Evolutionary conservation across 164 flowering plant species (phyloP).

Genomic region (Chimonanthus salicifolius): DNA sequence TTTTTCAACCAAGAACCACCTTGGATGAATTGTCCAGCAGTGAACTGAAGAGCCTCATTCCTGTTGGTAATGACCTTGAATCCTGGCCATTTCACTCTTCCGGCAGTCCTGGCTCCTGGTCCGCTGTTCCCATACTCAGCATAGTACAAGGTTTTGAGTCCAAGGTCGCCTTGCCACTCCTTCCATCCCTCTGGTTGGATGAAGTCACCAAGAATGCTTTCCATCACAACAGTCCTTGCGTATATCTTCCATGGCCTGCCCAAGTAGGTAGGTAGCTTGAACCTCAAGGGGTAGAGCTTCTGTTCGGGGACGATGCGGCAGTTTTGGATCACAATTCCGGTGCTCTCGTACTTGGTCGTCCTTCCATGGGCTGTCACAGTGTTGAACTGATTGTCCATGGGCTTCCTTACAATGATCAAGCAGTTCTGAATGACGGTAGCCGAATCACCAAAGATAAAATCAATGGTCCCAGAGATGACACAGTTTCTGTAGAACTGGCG

Average conservation of each 20-base stretch:
- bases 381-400: constrained; percentile 37
- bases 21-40: constrained; percentile 25
- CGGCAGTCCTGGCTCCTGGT: constrained; percentile 23
- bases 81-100: constrained; percentile 32
- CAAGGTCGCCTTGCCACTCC: constrained; percentile 38
- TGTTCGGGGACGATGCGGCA: constrained; percentile 46
- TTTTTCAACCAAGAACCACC: constrained; percentile 20
- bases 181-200: constrained; percentile 50
- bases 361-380: constrained; percentile 51
- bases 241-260: constrained; percentile 61
- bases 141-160: constrained; percentile 33
- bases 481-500: constrained; percentile 53
- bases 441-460: constrained; percentile 55
- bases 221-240: constrained; percentile 48
- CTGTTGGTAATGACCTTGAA: constrained; percentile 22
- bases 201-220: constrained; percentile 36
- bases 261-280: constrained; percentile 28
- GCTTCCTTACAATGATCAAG: constrained; percentile 36
- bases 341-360: constrained; percentile 14
- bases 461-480: constrained; percentile 57
- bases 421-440: constrained; percentile 39
- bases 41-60: constrained; percentile 26
- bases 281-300: constrained; percentile 21
- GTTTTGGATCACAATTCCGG: constrained; percentile 48
- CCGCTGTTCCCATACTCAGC: constrained; percentile 45